phyloP scores from a whole-genome alignment of 2,329 filamentous ascomycete genomes.

The Tolypocladium pustulatum region DNA sequence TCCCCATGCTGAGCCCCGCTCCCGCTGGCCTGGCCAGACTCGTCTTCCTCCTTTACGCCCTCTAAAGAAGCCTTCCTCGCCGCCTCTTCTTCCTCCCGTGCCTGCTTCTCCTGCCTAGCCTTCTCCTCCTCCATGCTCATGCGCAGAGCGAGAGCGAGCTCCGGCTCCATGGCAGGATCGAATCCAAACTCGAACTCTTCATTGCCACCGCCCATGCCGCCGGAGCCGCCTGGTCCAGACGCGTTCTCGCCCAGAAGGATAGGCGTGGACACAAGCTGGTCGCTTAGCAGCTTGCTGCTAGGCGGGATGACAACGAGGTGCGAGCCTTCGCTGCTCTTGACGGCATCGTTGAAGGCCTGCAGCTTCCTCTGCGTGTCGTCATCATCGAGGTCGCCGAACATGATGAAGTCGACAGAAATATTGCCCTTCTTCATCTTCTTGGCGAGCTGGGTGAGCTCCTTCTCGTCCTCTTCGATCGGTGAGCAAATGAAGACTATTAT shows the following conservation, averaged over 20 bases:
- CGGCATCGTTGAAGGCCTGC: constrained; percentile 82
- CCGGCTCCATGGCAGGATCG: constrained; percentile 84
- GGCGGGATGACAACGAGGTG: constrained; percentile 85
- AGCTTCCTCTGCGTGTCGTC: constrained; percentile 87
- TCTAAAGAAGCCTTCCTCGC: constrained; percentile 69
- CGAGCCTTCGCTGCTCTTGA: constrained; percentile 85
- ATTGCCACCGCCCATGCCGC: constrained; percentile 48
- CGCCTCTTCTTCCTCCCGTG: constrained; percentile 61
- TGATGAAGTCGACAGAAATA: constrained; percentile 85
- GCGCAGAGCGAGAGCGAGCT: constrained; percentile 83
- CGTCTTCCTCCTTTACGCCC: constrained; percentile 70
- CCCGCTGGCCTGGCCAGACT: constrained; percentile 43
- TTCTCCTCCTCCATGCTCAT: constrained; percentile 99
- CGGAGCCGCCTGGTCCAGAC: constrained; percentile 41
- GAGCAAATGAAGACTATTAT: constrained; percentile 97
- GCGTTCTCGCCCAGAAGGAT: constrained; percentile 78
- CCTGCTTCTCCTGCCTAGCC: constrained; percentile 79
- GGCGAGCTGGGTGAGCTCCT: constrained; percentile 76
- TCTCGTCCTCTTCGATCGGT: constrained; percentile 80
- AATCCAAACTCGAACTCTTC: constrained; percentile 69
- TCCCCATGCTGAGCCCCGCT: constrained; percentile 31
- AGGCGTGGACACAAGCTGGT: constrained; percentile 79
- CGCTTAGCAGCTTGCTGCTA: constrained; percentile 82
- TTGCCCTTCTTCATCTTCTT: constrained; percentile 99
- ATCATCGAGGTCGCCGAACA: constrained; percentile 88